These are phyloP conservation scores for Parachaetomium inaequale DNA, from an alignment of 495 filamentous ascomycete species.

Conservation along the genomic window DNA sequence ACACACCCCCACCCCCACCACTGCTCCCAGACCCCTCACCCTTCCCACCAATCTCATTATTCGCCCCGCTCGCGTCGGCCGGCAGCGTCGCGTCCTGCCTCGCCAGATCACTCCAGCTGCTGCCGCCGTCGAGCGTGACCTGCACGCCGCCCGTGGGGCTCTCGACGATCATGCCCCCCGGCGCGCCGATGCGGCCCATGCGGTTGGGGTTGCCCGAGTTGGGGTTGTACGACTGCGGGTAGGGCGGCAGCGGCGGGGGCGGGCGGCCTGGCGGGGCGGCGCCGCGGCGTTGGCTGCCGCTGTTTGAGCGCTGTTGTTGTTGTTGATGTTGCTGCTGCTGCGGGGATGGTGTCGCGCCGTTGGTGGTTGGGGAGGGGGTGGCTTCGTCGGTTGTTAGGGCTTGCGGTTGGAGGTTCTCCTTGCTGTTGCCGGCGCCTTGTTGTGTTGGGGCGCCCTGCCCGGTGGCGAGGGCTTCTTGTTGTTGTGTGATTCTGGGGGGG, in stretches of 20 bases:
- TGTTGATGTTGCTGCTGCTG: constrained; percentile 15
- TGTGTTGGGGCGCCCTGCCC: background rate
- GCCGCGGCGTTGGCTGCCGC: constrained; percentile 4
- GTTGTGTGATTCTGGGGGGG: constrained; percentile 23
- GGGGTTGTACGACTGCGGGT: constrained; percentile 46
- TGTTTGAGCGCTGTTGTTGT: constrained; percentile 11
- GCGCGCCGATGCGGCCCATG: constrained; percentile 31
- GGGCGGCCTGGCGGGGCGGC: constrained; percentile 17
- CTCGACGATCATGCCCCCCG: constrained; percentile 58
- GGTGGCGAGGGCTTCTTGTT: constrained; percentile 7
- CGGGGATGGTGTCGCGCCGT: constrained; percentile 26
- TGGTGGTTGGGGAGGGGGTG: constrained; percentile 28
- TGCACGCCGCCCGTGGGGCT: constrained; percentile 83
- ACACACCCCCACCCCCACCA: constrained; percentile 55
- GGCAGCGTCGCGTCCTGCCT: constrained; percentile 77
- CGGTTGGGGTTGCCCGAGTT: constrained; percentile 19
- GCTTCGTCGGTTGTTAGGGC: constrained; percentile 46
- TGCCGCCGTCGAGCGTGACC: constrained; percentile 81
- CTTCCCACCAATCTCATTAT: constrained; percentile 40
- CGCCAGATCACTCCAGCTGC: constrained; percentile 85
- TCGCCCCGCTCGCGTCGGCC: constrained; percentile 55
- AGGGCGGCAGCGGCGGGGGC: constrained; percentile 44
- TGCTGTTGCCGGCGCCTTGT: background rate
- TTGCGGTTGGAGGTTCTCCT: constrained; percentile 30
- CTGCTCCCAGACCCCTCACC: constrained; percentile 45